Evolutionary conservation across 1,284 basidiomycete species (phyloP).

Genomic region (Ustilago sp.): DNA sequence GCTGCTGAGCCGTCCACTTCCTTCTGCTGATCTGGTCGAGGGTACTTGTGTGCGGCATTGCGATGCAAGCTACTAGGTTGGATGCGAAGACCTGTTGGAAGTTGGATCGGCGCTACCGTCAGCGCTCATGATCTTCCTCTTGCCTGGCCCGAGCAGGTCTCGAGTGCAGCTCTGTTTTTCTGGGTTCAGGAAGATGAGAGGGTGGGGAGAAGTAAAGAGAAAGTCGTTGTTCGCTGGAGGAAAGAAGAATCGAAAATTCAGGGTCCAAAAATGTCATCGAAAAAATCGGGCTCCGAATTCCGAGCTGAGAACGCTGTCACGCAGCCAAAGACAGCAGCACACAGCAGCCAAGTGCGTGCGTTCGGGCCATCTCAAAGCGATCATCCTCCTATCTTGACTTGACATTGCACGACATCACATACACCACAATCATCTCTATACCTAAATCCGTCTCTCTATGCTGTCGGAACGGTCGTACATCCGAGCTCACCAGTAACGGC

Average conservation of each 20-base stretch:
- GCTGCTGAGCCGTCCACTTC: not conserved
- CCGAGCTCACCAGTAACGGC: too few relatives aligned
- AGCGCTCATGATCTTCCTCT: constrained; percentile 13
- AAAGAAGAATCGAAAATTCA: constrained; percentile 13
- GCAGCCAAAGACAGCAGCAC: constrained; percentile 5
- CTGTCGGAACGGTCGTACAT: too few relatives aligned
- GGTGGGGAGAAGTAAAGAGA: not conserved
- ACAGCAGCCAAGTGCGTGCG: not conserved
- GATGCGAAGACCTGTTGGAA: constrained; percentile 56
- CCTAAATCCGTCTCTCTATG: not conserved
- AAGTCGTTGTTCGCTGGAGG: not conserved
- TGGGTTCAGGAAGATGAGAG: not conserved
- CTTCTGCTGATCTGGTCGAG: not conserved
- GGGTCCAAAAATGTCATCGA: constrained; percentile 24
- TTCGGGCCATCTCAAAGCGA: constrained; percentile 28
- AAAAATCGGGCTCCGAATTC: constrained; percentile 34
- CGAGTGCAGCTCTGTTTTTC: not conserved
- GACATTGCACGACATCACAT: not conserved
- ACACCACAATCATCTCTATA: not conserved
- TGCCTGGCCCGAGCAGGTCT: constrained; percentile 18
- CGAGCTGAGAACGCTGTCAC: not conserved
- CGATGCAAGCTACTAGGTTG: constrained; percentile 48
- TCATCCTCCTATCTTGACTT: not conserved
- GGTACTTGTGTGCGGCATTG: not conserved
- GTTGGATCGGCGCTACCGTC: constrained; percentile 55